phyloP scores from a whole-genome alignment of 805 yeast genomes.

The Cyberlindnera nakhonratchasimensis region DNA sequence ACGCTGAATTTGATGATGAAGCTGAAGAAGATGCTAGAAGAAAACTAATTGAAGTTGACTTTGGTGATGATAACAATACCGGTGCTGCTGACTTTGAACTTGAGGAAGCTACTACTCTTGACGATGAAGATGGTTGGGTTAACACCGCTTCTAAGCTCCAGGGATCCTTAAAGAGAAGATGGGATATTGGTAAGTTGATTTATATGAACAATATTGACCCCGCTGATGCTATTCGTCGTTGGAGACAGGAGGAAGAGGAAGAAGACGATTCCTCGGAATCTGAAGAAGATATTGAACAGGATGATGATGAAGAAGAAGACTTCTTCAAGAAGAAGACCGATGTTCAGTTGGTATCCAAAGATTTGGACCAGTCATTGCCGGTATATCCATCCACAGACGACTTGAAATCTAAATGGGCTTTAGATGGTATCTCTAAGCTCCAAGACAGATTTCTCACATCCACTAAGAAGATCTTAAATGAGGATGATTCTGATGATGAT shows the following conservation, averaged over 20 bases:
- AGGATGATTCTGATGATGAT: constrained; percentile 36
- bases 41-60: constrained; percentile 46
- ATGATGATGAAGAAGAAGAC: constrained; percentile 43
- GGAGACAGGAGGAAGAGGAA: constrained; percentile 55
- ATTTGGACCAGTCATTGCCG: constrained; percentile 39
- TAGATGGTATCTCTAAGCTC: constrained; percentile 39
- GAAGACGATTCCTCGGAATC: constrained; percentile 40
- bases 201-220: constrained; percentile 80
- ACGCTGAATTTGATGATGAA: constrained; percentile 38
- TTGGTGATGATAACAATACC: constrained; percentile 30
- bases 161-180: constrained; percentile 49
- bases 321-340: constrained; percentile 54
- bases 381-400: constrained; percentile 38
- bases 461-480: constrained; percentile 41
- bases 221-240: constrained; percentile 63
- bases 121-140: constrained; percentile 36
- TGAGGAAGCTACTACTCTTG: constrained; percentile 53
- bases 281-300: constrained; percentile 37
- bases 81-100: constrained; percentile 35
- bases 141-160: constrained; percentile 58
- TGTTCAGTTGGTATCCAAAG: constrained; percentile 30
- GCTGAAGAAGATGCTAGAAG: constrained; percentile 39
- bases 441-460: constrained; percentile 51
- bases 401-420: constrained; percentile 44
- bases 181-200: constrained; percentile 80